Evolutionary conservation across 2,329 filamentous ascomycete genomes (phyloP).

Genomic region (Coniochaeta hoffmannii): DNA sequence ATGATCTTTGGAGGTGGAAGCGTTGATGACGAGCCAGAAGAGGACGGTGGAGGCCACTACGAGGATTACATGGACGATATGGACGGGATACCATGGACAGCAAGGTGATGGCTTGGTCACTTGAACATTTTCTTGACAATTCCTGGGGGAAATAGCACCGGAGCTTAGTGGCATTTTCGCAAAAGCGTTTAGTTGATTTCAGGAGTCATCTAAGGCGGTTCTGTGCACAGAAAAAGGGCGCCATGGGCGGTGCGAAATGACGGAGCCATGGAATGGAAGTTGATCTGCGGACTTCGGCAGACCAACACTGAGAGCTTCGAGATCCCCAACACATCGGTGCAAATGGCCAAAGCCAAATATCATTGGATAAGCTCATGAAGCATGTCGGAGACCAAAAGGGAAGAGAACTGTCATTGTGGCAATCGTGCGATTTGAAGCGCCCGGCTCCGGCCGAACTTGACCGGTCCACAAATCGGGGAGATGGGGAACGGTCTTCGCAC

Average conservation of each 20-base stretch:
- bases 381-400: not conserved
- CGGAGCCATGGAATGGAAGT: not conserved
- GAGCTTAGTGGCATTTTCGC: too few species aligned
- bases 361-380: not conserved
- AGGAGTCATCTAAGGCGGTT: too few species aligned
- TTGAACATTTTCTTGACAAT: too few species aligned
- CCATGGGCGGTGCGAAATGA: too few species aligned
- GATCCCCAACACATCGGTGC: not conserved
- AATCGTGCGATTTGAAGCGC: not conserved
- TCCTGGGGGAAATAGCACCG: too few species aligned
- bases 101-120: slow-evolving; percentile 13
- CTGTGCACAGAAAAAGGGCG: too few species aligned
- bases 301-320: too few species aligned
- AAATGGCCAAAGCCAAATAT: not conserved
- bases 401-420: not conserved
- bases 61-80: slow-evolving; percentile 50
- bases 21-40: slow-evolving; percentile 15
- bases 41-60: slow-evolving; percentile 31
- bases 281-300: not conserved
- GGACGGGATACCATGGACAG: slow-evolving; percentile 44
- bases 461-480: too few species aligned
- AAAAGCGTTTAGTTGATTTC: too few species aligned
- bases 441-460: not conserved
- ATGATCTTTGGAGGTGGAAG: slow-evolving; percentile 36
- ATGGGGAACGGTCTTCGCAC: too few species aligned